A percentile compares a stretch with the other conserved stretches of the same genome.
phyloP scores from a whole-genome alignment of 2,329 filamentous ascomycete genomes.

The Phyllosticta citriasiana region DNA sequence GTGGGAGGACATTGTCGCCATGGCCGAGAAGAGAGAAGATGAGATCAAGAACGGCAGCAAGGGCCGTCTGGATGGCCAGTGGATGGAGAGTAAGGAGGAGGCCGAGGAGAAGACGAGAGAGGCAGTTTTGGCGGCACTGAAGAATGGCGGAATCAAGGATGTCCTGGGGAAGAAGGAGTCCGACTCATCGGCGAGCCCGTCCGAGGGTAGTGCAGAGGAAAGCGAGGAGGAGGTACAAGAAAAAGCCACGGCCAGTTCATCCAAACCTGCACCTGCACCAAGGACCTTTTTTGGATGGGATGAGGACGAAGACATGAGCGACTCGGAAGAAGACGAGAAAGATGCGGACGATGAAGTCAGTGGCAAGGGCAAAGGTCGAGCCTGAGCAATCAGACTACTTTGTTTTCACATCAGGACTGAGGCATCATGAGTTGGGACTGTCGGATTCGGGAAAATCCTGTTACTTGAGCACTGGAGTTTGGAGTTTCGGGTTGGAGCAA shows the following conservation, averaged over 20 bases:
- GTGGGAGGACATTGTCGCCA: constrained; percentile 81
- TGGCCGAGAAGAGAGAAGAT: constrained; percentile 71
- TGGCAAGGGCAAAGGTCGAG: constrained; percentile 32
- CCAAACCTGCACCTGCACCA: constrained; percentile 22
- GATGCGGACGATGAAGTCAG: constrained; percentile 26
- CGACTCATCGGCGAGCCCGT: constrained; percentile 18
- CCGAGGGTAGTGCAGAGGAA: constrained; percentile 11
- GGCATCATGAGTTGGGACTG: no score
- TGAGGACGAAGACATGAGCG: constrained; percentile 53
- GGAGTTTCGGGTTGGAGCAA: no score
- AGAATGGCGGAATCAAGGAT: constrained; percentile 42
- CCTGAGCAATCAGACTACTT: no score
- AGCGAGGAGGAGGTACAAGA: constrained; percentile 2
- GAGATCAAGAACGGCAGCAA: constrained; percentile 67
- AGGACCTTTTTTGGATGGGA: constrained; percentile 65
- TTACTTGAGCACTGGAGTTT: no score
- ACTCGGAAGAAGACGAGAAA: constrained; percentile 35
- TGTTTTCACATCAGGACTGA: no score
- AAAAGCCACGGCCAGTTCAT: constrained; percentile 25
- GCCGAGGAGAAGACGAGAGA: constrained; percentile 72
- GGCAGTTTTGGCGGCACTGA: constrained; percentile 62
- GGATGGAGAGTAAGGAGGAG: constrained; percentile 92
- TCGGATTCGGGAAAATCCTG: no score
- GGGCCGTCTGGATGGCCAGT: constrained; percentile 68
- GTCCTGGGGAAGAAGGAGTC: constrained; percentile 36